phyloP scores from a whole-genome alignment of 495 filamentous ascomycete genomes.

The Thozetella sp. region DNA sequence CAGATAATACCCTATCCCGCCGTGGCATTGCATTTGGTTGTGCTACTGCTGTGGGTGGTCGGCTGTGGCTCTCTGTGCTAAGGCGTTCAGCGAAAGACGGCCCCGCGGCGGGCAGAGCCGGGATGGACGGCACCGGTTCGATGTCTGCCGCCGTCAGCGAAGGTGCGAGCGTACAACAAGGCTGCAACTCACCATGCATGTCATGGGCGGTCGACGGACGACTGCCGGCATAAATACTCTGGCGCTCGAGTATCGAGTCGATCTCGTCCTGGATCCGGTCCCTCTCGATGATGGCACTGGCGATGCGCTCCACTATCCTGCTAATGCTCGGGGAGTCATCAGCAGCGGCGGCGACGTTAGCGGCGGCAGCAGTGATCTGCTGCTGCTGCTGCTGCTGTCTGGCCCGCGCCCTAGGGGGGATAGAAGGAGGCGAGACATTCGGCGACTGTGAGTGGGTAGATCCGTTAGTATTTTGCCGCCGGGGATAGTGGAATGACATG shows the following conservation, averaged over 20 bases:
- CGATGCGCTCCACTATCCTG: slow-evolving; percentile 49
- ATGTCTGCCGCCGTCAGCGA: slow-evolving; percentile 27
- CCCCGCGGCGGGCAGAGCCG: slow-evolving; percentile 43
- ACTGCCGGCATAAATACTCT: slow-evolving; percentile 50
- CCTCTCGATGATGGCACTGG: slow-evolving; percentile 52
- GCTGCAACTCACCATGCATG: slow-evolving; percentile 3
- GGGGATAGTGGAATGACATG: slow-evolving; percentile 52
- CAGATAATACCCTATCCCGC: slow-evolving; percentile 22
- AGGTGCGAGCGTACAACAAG: slow-evolving; percentile 2
- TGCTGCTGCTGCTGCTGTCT: no score
- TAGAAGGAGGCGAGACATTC: slow-evolving; percentile 19
- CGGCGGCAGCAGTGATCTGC: no score
- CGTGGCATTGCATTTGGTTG: slow-evolving; percentile 15
- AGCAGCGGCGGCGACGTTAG: no score
- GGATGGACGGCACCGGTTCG: slow-evolving; percentile 47
- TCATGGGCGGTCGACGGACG: slow-evolving; percentile 46
- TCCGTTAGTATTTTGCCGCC: slow-evolving; percentile 36
- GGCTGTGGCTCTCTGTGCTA: slow-evolving; percentile 30
- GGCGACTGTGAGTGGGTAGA: slow-evolving; percentile 20
- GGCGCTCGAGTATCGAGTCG: slow-evolving; percentile 52
- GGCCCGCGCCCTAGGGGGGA: slow-evolving; percentile 28
- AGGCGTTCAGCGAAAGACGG: slow-evolving; percentile 52
- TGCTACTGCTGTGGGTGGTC: slow-evolving; percentile 33
- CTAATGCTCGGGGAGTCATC: slow-evolving; percentile 35
- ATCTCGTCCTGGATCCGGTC: slow-evolving; percentile 53